phyloP scores from a whole-genome alignment of 2,329 filamentous ascomycete species.

The Penicillium sp. region DNA sequence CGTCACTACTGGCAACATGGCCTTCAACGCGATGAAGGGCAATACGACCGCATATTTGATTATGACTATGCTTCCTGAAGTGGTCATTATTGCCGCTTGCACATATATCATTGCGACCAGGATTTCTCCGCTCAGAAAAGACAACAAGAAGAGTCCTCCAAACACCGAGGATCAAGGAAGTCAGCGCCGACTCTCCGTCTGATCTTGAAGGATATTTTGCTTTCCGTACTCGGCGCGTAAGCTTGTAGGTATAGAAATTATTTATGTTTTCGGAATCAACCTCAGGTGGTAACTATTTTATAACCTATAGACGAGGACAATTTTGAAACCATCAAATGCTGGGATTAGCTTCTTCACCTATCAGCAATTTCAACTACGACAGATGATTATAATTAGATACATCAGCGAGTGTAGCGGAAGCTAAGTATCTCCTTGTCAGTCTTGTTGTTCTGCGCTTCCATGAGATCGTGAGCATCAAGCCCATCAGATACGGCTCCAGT shows the following conservation, averaged over 20 bases:
- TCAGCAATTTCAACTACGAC: no score
- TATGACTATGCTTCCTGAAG: neutral
- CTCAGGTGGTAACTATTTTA: no score
- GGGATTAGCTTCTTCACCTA: no score
- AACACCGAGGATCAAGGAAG: neutral
- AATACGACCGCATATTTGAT: neutral
- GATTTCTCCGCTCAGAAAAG: neutral
- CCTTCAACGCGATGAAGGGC: neutral
- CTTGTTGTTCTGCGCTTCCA: constrained; percentile 8
- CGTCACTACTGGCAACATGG: neutral
- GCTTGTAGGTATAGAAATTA: no score
- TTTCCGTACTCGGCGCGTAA: no score
- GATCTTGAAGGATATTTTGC: neutral
- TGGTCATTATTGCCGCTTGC: neutral
- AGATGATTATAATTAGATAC: neutral
- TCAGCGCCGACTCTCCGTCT: neutral
- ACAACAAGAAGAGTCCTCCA: neutral
- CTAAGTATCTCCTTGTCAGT: constrained; percentile 9
- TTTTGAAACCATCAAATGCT: no score
- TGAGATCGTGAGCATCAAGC: neutral
- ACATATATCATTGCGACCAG: neutral
- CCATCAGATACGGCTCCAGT: neutral
- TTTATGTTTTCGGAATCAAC: no score
- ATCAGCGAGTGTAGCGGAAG: constrained; percentile 12
- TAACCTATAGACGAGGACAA: no score